Evolutionary conservation across 176 grass and related monocot genomes (phyloP).

Genomic region (Triticum dicoccoides): DNA sequence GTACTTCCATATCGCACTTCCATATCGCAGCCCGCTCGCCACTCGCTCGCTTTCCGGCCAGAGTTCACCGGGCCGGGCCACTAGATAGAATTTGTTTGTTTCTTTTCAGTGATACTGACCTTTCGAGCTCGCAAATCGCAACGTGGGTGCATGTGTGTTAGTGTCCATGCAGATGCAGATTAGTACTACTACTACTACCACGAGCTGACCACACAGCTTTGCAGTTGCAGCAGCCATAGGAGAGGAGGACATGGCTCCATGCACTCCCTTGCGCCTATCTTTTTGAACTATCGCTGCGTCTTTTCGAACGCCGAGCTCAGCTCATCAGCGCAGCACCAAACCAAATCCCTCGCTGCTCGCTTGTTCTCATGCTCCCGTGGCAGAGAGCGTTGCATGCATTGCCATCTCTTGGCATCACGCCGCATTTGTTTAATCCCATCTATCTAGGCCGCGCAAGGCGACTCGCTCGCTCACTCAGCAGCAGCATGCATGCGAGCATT

Average conservation of each 20-base stretch:
- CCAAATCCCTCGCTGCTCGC: neutral
- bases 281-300: slow-evolving; percentile 20
- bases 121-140: neutral
- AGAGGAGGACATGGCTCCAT: neutral
- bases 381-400: neutral
- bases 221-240: neutral
- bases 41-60: neutral
- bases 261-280: neutral
- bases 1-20: neutral
- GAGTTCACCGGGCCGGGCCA: neutral
- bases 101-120: neutral
- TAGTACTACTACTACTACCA: neutral
- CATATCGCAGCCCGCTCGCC: neutral
- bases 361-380: neutral
- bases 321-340: neutral
- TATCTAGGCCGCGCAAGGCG: neutral
- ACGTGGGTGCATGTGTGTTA: neutral
- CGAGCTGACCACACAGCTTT: neutral
- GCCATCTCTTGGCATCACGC: neutral
- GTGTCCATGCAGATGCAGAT: neutral
- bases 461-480: neutral
- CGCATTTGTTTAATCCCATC: neutral
- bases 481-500: neutral
- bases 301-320: slow-evolving; percentile 17
- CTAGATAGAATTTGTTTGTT: neutral